These are phyloP conservation scores for Cicer yamashitae DNA, from an alignment of 306 rosid genomes.

Conservation along the genomic window DNA sequence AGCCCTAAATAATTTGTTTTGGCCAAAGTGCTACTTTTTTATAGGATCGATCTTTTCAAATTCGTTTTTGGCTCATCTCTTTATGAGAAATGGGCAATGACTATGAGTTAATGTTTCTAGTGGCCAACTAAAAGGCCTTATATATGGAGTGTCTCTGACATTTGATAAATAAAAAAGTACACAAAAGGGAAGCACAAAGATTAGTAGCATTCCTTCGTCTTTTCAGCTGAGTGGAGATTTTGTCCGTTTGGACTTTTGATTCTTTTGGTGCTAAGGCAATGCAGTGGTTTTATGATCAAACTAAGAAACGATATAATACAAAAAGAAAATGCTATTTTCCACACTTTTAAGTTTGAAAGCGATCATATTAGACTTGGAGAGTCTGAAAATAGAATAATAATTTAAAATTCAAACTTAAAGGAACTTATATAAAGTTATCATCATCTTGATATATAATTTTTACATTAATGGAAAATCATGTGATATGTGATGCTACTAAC, in stretches of 20 bases:
- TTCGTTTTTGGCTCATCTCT: conserved; percentile 31
- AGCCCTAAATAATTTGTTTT: too few species aligned
- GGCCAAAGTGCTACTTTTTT: too few species aligned
- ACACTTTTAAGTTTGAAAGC: conserved; percentile 26
- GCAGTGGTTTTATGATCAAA: conserved; percentile 37
- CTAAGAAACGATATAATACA: conserved; percentile 37
- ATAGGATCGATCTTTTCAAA: not conserved
- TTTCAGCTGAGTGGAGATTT: conserved; percentile 49
- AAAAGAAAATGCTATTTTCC: conserved; percentile 35
- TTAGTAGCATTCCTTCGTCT: conserved; percentile 41
- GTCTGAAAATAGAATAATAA: conserved; percentile 31
- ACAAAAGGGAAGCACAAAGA: conserved; percentile 38
- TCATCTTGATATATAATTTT: too few species aligned
- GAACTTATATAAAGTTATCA: too few species aligned
- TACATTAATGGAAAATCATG: too few species aligned
- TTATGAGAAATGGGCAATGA: conserved; percentile 14
- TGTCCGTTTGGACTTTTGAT: conserved; percentile 33
- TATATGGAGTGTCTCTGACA: conserved; percentile 46
- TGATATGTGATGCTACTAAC: too few species aligned
- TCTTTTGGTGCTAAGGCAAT: conserved; percentile 36
- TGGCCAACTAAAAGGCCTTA: conserved; percentile 36
- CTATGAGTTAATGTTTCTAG: not conserved
- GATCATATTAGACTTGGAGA: conserved; percentile 1
- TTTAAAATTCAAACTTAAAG: conserved; percentile 13
- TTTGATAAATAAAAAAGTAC: conserved; percentile 38